These are phyloP conservation scores for Trichocladium antarcticum DNA, from an alignment of 495 filamentous ascomycete species.

Conservation along the genomic window DNA sequence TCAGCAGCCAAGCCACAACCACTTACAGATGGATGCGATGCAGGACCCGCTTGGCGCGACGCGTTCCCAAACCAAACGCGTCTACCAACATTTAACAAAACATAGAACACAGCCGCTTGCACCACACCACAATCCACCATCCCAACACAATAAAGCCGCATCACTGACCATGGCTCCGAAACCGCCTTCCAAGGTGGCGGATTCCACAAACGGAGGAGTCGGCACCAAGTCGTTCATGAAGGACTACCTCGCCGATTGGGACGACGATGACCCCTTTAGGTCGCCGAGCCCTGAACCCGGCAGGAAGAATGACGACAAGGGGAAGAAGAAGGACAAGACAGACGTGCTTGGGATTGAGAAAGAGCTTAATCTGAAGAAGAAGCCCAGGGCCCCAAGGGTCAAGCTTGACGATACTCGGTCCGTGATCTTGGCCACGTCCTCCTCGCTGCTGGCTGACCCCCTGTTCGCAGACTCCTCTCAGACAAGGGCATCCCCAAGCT, in stretches of 20 bases:
- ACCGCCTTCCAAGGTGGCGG: neutral
- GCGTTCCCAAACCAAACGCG: neutral
- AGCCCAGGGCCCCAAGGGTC: slow-evolving; percentile 54
- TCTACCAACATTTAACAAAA: neutral
- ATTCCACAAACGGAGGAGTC: neutral
- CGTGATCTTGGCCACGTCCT: neutral
- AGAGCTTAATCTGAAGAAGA: slow-evolving; percentile 69
- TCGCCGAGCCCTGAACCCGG: slow-evolving; percentile 26
- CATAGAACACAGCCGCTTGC: neutral
- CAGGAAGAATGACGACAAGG: slow-evolving; percentile 13
- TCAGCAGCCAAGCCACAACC: neutral
- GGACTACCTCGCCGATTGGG: slow-evolving; percentile 23
- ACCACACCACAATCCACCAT: neutral
- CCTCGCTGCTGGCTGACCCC: slow-evolving; percentile 1
- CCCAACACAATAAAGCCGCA: neutral
- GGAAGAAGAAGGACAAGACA: slow-evolving; percentile 26
- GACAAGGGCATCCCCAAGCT: slow-evolving; percentile 75
- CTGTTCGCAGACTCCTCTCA: slow-evolving; percentile 53
- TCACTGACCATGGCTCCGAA: slow-evolving; percentile 9
- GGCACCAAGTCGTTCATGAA: slow-evolving; percentile 13
- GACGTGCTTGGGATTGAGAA: slow-evolving; percentile 65
- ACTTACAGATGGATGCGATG: neutral
- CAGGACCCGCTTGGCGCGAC: neutral
- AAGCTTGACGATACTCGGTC: slow-evolving; percentile 80
- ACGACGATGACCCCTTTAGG: slow-evolving; percentile 26